Conservation (phyloP, 148 eudicot species). For the Drosera capensis region DNA sequence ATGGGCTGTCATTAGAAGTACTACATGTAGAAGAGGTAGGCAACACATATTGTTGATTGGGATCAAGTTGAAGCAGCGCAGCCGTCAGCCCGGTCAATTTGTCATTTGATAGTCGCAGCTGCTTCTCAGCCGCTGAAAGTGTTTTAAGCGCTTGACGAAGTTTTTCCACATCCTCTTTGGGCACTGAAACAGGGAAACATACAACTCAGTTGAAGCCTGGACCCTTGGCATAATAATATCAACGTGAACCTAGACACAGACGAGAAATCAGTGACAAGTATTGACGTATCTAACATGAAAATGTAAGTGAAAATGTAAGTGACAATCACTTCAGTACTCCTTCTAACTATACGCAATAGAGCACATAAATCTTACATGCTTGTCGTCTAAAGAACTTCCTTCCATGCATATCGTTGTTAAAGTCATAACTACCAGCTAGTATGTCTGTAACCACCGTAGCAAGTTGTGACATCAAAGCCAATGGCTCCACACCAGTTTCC, state of each 20-base stretch:
- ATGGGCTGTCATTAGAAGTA: conserved; percentile 49
- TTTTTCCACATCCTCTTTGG: conserved; percentile 84
- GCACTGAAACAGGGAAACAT: conserved; percentile 33
- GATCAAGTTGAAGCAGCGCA: conserved; percentile 89
- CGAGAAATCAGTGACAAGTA: neutral
- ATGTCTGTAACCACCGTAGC: conserved; percentile 93
- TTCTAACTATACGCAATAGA: neutral
- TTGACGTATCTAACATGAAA: neutral
- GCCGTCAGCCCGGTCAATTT: conserved; percentile 88
- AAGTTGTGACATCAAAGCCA: conserved; percentile 89
- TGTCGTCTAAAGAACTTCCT: conserved; percentile 76
- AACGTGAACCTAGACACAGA: neutral
- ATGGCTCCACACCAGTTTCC: conserved; percentile 89
- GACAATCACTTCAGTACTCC: neutral
- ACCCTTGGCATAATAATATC: neutral
- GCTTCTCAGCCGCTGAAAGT: conserved; percentile 89
- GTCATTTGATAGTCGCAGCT: conserved; percentile 78
- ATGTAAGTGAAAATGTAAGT: neutral
- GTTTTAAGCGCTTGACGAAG: conserved; percentile 86
- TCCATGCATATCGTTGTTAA: conserved; percentile 48
- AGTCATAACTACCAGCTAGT: conserved; percentile 86
- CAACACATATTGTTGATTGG: conserved; percentile 65
- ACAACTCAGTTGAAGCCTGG: neutral
- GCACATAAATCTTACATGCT: conserved; percentile 40
- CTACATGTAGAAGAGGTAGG: conserved; percentile 59